Percentiles rank a stretch among this genome's conserved stretches.
phyloP scores from a whole-genome alignment of 73 alveolate species.

The Stentor coeruleus region DNA sequence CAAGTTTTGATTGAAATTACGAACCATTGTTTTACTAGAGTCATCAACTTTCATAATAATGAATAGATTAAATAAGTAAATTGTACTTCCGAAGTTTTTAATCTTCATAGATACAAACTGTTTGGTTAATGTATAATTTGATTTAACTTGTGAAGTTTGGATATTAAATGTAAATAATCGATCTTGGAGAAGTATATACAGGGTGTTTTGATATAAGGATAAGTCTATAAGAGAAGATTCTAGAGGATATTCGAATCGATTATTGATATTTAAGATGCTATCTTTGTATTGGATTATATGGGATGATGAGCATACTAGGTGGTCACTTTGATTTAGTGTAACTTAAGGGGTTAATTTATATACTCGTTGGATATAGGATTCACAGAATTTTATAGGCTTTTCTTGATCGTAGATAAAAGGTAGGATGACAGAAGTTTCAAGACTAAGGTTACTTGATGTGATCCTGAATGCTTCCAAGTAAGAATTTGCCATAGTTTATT shows the following conservation, averaged over 20 bases:
- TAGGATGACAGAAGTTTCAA: too few relatives aligned
- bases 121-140: neutral
- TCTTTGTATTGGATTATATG: neutral
- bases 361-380: neutral
- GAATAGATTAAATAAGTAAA: too few relatives aligned
- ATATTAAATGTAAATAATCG: too few relatives aligned
- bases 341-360: neutral
- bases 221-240: neutral
- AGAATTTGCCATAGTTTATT: too few relatives aligned
- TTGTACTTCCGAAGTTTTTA: neutral
- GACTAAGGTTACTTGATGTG: too few relatives aligned
- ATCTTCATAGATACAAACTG: neutral
- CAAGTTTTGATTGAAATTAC: neutral
- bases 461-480: too few relatives aligned
- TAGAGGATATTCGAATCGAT: neutral
- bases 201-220: neutral
- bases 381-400: neutral
- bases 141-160: neutral
- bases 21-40: neutral
- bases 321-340: neutral
- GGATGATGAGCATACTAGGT: neutral
- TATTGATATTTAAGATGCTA: neutral
- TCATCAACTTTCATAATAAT: neutral
- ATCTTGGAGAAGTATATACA: neutral
- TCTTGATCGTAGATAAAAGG: too few relatives aligned